phyloP scores from a whole-genome alignment of 2,329 filamentous ascomycete genomes.

The Xylaria sp. region DNA sequence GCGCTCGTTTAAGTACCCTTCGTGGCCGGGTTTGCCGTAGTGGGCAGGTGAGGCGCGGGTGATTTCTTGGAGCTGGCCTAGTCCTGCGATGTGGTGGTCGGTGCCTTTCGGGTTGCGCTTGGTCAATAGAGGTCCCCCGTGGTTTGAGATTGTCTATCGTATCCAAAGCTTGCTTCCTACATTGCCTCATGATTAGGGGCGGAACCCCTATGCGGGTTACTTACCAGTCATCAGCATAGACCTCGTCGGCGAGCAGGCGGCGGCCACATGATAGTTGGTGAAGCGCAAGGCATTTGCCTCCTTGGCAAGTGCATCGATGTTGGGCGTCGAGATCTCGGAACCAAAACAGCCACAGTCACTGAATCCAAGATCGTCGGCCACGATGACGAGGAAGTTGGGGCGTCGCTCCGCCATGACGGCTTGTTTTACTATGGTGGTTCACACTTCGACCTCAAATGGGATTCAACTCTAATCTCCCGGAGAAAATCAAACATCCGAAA shows the following conservation, averaged over 20 bases:
- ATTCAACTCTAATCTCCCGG: neutral
- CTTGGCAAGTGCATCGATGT: neutral
- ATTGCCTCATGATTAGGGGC: neutral
- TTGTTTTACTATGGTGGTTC: neutral
- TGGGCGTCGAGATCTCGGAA: neutral
- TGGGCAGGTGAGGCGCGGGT: neutral
- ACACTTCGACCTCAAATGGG: neutral
- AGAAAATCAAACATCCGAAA: neutral
- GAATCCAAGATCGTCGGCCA: slow-evolving; percentile 1
- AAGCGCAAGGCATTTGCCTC: slow-evolving; percentile 1
- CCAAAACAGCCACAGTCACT: slow-evolving; percentile 1
- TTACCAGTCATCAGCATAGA: neutral
- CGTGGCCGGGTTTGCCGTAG: neutral
- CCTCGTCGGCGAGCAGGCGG: neutral
- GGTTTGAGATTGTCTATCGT: neutral
- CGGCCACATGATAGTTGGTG: neutral
- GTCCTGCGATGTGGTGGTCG: neutral
- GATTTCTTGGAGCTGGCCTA: neutral
- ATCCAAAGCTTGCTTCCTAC: neutral
- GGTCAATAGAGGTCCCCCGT: neutral
- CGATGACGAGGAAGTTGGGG: neutral
- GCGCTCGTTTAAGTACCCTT: neutral
- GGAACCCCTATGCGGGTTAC: neutral
- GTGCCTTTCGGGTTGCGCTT: neutral
- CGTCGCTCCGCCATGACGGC: neutral